Evolutionary conservation across 1,139 yeast species (phyloP), one percentile per base, ranked within the genome.

Genomic region (Pichia sp.): DNA sequence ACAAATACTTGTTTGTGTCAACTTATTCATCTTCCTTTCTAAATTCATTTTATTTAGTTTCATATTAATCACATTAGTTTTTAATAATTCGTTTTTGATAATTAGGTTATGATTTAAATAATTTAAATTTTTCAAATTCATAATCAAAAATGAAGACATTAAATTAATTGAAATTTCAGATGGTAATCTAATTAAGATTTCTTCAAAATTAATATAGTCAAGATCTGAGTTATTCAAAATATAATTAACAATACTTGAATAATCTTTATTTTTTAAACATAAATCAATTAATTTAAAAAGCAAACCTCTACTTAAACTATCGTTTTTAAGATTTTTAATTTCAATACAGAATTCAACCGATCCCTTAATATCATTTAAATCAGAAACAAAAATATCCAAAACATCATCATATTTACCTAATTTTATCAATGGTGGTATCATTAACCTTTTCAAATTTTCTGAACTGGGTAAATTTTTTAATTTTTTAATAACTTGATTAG

Each of bases 341-440:
- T 48, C 40, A 3, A 53, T 63, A 53, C 94, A 80, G 58, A 86
- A 81, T 40, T 67, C 63, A 51, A 83, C 73, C 0, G 95, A 85
- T 20, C 69, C 68, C 25, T 66, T 66, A 46, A 77, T 71, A 56
- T 83, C 84, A 12, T 74, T 65, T 40, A 87, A 63, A 36, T 80
- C 79, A 46, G 73, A 71, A 45, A 77, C 79, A 38, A 80, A 70
- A 2, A 87, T 76, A 50, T 77, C 77, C 27, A 92, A 67, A 0
- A 90, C 82, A 41, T 78, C 74, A 12, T 73, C 72, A 56, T 87
- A 87, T 47, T 78, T 78, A 1, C 79, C 82, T 38, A 84, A 61
- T 50, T 77, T 71, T 36, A 74, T 73, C 46, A 82, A 70, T 3
- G 90, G 74, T 41, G 76, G 71, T 0, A 87, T 78, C 36, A 79